Conservation (phyloP, 176 grass and related monocot species). For the Eremochloa ophiuroides region DNA sequence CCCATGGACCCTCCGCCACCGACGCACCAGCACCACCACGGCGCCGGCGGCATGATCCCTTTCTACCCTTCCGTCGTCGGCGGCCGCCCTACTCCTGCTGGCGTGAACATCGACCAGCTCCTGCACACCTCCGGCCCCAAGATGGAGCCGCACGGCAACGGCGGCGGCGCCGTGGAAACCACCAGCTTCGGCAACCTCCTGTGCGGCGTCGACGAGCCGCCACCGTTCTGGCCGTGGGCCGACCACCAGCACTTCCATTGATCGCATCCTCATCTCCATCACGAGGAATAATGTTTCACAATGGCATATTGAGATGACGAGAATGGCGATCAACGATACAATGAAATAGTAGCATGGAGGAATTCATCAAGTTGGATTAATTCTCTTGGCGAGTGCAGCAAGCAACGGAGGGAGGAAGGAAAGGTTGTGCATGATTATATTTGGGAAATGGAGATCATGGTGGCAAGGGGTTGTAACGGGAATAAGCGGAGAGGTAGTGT, state of each 20-base stretch:
- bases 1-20: conserved; percentile 27
- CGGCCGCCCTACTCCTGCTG: background rate
- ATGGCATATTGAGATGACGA: background rate
- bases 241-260: conserved; percentile 88
- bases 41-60: conserved; percentile 32
- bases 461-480: conserved; percentile 8
- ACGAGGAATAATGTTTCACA: background rate
- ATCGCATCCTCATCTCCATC: background rate
- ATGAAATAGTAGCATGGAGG: background rate
- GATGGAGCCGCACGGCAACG: conserved; percentile 49
- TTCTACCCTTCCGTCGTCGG: conserved; percentile 42
- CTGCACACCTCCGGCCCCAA: conserved; percentile 48
- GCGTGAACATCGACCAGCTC: conserved; percentile 59
- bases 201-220: conserved; percentile 79
- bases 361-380: conserved; percentile 3
- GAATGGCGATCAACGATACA: background rate
- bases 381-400: conserved; percentile 17
- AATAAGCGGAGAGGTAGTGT: conserved; percentile 18
- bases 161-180: conserved; percentile 16
- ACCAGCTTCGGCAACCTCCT: conserved; percentile 73
- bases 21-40: conserved; percentile 27
- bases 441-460: conserved; percentile 6
- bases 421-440: background rate
- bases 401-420: background rate
- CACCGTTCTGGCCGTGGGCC: conserved; percentile 87